phyloP scores from a whole-genome alignment of 225 moss, liverwort and hornwort species.

The Thuidium tamariscinum region DNA sequence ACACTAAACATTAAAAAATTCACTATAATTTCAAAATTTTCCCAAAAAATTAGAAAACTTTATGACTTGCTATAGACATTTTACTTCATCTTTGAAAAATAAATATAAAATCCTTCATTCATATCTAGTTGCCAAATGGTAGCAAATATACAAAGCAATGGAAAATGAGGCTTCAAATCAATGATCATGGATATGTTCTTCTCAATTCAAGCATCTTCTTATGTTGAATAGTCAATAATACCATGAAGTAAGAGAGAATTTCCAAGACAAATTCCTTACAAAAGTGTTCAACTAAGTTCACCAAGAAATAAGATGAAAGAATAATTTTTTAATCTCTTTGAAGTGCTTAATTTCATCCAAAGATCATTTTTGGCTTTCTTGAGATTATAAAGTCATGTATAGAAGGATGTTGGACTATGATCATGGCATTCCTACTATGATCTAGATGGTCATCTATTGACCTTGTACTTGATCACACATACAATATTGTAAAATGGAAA shows the following conservation, averaged over 20 bases:
- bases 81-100: no score
- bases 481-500: no score
- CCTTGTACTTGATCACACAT: no score
- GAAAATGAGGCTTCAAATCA: no score
- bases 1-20: no score
- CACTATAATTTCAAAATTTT: no score
- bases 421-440: background rate
- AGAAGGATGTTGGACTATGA: no score
- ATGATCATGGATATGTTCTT: accelerated
- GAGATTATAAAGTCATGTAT: accelerated
- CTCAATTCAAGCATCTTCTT: background rate
- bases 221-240: background rate
- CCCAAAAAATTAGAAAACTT: no score
- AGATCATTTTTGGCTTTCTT: accelerated
- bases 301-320: accelerated
- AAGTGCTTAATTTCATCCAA: background rate
- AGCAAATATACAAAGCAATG: no score
- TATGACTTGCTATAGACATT: no score
- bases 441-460: background rate
- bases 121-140: no score
- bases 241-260: background rate
- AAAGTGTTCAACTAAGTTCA: accelerated
- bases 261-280: background rate
- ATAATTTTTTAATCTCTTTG: accelerated
- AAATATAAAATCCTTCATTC: no score